A percentile compares a stretch with the other conserved stretches of the same genome.
Conservation (phyloP, 2,329 filamentous ascomycete genomes). For the Ceratocystis destructans region DNA sequence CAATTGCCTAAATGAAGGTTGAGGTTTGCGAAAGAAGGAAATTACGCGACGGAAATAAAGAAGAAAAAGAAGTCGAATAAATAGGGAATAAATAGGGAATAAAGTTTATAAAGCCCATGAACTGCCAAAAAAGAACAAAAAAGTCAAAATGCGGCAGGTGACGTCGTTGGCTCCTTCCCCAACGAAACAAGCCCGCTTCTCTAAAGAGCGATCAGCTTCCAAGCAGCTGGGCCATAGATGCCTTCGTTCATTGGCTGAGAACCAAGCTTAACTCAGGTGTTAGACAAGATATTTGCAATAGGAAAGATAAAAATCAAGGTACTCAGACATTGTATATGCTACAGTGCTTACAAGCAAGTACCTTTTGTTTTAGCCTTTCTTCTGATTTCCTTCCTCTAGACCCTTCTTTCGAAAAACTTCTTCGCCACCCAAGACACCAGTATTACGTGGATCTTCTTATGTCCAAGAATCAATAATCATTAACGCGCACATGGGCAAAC, state of each 20-base stretch:
- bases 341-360: not conserved
- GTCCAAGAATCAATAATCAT: slow-evolving; percentile 16
- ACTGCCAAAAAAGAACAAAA: not conserved
- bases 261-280: not conserved
- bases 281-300: too few species aligned
- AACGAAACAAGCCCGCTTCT: not conserved
- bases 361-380: not conserved
- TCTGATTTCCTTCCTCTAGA: not conserved
- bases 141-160: slow-evolving; percentile 11
- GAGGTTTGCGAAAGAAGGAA: not conserved
- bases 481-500: slow-evolving; percentile 14
- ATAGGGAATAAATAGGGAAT: not conserved
- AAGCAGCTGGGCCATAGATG: not conserved
- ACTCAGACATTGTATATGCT: not conserved
- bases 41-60: not conserved
- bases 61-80: not conserved
- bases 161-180: slow-evolving; percentile 15
- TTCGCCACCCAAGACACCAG: not conserved
- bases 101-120: slow-evolving; percentile 1
- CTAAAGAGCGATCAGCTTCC: not conserved
- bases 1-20: not conserved
- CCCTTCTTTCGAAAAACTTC: not conserved
- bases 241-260: not conserved
- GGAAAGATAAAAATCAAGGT: not conserved
- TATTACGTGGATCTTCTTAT: not conserved